Evolutionary conservation across 257 asterid species (phyloP), one percentile per base, ranked within the genome.

Genomic region (Agastache rugosa): DNA sequence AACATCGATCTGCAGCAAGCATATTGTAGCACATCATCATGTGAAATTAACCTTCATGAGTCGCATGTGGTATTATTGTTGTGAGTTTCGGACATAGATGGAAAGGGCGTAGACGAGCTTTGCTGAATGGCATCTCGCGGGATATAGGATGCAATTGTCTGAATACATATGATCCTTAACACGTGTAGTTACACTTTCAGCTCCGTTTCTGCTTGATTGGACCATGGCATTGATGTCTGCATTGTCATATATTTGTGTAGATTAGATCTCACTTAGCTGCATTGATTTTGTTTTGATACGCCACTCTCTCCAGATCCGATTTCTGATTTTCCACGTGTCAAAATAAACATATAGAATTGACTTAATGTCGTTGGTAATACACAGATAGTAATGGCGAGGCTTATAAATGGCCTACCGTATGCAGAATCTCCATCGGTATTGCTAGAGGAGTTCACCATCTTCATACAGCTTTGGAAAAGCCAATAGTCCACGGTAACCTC

Each of bases 401-500:
- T 73, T 89, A 80, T 67, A 90, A 83, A 76, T 93, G 98, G 98
- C 78, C 84, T 10, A 78, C 79, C 75, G 85, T 93, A 74, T 78
- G 89, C 81, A 83, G 69, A 71, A 86, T 93, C 71, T 87, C 97
- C 11, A 63, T 82, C 0, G 96, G 96, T 31, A 90, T 90, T 34
- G 91, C 92, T 29, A 78, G 83, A 79, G 96, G 88, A 17, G 29
- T 93, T 47, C 84, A 84, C 74, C 80, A 86, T 82, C 98, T 93
- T 72, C 98, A 93, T 35, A 75, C 83, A 8, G 75, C 75, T 11
- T 73, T 79, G 31, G 85, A 77, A 29, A 85, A 81, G 73, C 97
- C 97, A 27, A 66, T 90, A 62, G 78, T 92, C 81, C 98, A 91
- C 67, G 98, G 97, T 23, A 93, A 91, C 80, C 88, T 93, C 61